A percentile compares a stretch with the other conserved stretches of the same genome.
Conservation (phyloP, 495 filamentous ascomycete species). For the Thermochaetoides thermophila region DNA sequence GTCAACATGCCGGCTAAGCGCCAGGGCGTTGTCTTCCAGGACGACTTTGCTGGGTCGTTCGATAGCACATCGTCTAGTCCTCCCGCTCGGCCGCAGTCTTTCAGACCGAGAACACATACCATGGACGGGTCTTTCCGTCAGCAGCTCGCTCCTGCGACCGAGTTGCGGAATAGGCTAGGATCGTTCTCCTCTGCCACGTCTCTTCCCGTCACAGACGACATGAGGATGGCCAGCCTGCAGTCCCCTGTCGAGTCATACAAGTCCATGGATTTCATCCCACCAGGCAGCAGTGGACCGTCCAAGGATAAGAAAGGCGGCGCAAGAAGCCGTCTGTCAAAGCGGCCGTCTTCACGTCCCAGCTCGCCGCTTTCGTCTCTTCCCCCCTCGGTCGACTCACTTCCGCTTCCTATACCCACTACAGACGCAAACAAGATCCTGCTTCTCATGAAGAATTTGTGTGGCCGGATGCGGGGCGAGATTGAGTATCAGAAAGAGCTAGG, state of each 20-base stretch:
- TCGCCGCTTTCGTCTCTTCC: slow-evolving; percentile 31
- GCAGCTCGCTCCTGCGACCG: slow-evolving; percentile 21
- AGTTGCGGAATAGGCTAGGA: slow-evolving; percentile 34
- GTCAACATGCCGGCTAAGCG: slow-evolving; percentile 18
- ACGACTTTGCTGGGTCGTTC: slow-evolving; percentile 27
- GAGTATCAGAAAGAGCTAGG: slow-evolving; percentile 44
- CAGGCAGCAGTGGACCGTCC: slow-evolving; percentile 10
- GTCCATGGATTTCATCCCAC: slow-evolving; percentile 21
- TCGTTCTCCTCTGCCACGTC: slow-evolving; percentile 39
- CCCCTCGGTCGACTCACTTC: slow-evolving; percentile 39
- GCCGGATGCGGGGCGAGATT: slow-evolving; percentile 53
- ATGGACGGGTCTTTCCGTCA: slow-evolving; percentile 36
- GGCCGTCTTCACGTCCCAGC: slow-evolving; percentile 31
- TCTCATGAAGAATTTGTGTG: slow-evolving; percentile 53
- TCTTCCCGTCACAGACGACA: slow-evolving; percentile 25
- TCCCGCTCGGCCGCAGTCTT: slow-evolving; percentile 20
- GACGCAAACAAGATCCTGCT: slow-evolving; percentile 49
- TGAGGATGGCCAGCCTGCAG: slow-evolving; percentile 17
- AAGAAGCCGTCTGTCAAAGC: slow-evolving; percentile 33
- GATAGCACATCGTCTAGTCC: slow-evolving; percentile 26
- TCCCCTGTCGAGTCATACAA: slow-evolving; percentile 27
- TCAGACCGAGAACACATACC: slow-evolving; percentile 36
- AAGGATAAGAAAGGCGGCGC: slow-evolving; percentile 29
- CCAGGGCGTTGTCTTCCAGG: slow-evolving; percentile 38
- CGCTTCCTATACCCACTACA: slow-evolving; percentile 40